Evolutionary conservation across 2,329 filamentous ascomycete species (phyloP).

Genomic region (Diaporthe humulicola): DNA sequence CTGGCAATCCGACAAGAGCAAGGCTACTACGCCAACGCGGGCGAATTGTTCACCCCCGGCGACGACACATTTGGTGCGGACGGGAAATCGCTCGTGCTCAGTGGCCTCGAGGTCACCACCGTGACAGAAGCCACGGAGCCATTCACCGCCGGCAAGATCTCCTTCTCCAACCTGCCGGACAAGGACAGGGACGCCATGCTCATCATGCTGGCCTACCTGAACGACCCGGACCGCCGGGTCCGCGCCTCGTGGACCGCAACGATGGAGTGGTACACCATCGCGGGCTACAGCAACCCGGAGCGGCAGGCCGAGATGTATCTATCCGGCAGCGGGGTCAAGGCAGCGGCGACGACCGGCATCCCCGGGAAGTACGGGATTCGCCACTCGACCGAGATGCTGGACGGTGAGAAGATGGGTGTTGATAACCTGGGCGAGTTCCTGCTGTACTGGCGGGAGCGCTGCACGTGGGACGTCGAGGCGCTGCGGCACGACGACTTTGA

Average conservation of each 20-base stretch:
- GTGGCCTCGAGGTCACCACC: constrained; percentile 17
- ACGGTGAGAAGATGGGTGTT: constrained; percentile 33
- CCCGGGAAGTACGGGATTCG: constrained; percentile 39
- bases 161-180: constrained; percentile 10
- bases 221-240: constrained; percentile 33
- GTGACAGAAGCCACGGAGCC: constrained; percentile 22
- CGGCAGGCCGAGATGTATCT: constrained; percentile 21
- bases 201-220: constrained; percentile 33
- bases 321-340: neutral
- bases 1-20: constrained; percentile 36
- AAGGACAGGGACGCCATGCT: constrained; percentile 30
- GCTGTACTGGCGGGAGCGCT: constrained; percentile 38
- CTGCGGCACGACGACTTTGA: constrained; percentile 29
- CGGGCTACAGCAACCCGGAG: constrained; percentile 31
- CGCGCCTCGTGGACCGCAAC: constrained; percentile 39
- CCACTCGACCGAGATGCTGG: constrained; percentile 14
- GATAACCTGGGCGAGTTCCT: constrained; percentile 40
- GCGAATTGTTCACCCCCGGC: constrained; percentile 29
- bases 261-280: constrained; percentile 30
- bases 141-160: constrained; percentile 12
- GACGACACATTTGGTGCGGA: constrained; percentile 9
- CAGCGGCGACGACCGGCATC: constrained; percentile 2
- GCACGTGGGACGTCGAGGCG: constrained; percentile 24
- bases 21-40: constrained; percentile 40
- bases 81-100: neutral